A percentile compares a stretch with the other conserved stretches of the same genome.
These are phyloP conservation scores for Linnemannia exigua DNA, from an alignment of 192 early-diverging fungal species.

Conservation along the genomic window DNA sequence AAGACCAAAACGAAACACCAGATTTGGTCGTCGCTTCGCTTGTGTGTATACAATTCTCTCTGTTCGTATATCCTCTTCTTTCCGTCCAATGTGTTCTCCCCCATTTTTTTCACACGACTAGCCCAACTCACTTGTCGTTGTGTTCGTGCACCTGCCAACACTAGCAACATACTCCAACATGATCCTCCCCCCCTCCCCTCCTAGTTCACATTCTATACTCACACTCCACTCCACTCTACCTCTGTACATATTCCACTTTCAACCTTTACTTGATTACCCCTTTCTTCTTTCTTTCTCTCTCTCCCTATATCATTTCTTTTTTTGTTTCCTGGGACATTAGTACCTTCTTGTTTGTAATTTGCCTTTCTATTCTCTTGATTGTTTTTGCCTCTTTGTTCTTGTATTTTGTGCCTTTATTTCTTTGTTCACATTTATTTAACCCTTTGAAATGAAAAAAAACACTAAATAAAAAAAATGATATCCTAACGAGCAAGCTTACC, in stretches of 20 bases:
- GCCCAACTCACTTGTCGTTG: neutral
- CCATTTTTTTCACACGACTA: neutral
- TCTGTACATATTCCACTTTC: neutral
- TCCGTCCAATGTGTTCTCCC: neutral
- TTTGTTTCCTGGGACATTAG: neutral
- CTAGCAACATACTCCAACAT: neutral
- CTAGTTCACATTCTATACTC: conserved; percentile 1
- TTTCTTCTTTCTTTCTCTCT: neutral
- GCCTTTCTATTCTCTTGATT: neutral
- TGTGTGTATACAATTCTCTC: neutral
- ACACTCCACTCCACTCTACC: conserved; percentile 1
- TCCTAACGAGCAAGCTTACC: neutral
- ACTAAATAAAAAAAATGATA: neutral
- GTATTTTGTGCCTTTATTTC: neutral
- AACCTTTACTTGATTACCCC: neutral
- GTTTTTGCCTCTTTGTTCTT: neutral
- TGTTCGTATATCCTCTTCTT: neutral
- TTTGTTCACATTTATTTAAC: neutral
- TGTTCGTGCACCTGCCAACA: neutral
- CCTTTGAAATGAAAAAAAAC: neutral
- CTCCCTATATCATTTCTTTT: neutral
- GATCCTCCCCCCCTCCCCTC: neutral
- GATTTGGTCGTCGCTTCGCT: neutral
- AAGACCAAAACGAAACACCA: neutral
- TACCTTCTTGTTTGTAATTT: neutral